Conservation (phyloP, 176 grass and related monocot species). For the Poa annua region DNA sequence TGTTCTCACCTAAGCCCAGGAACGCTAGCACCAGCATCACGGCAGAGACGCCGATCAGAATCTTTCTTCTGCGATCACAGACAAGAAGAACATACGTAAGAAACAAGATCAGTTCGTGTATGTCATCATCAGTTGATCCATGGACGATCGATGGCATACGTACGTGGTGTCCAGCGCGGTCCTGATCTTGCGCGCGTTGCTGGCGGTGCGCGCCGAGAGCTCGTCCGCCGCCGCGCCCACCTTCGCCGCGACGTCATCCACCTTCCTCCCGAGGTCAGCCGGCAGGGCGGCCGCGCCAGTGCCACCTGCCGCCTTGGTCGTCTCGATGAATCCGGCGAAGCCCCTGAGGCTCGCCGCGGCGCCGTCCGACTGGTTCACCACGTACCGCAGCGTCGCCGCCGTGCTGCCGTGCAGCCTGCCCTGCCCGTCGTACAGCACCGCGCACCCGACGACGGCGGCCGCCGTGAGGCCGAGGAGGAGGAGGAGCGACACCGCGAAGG, state of each 20-base stretch:
- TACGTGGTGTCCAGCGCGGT: constrained; percentile 58
- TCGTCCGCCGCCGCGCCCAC: constrained; percentile 46
- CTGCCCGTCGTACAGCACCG: constrained; percentile 72
- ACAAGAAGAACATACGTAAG: too few species aligned
- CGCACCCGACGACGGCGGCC: constrained; percentile 58
- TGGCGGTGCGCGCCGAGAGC: constrained; percentile 50
- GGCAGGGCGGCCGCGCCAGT: constrained; percentile 29
- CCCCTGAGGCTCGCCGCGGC: constrained; percentile 58
- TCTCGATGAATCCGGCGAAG: constrained; percentile 54
- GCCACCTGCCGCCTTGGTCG: constrained; percentile 55
- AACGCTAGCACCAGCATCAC: constrained; percentile 61
- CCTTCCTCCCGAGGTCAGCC: constrained; percentile 12
- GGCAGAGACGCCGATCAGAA: constrained; percentile 56
- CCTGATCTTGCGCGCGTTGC: constrained; percentile 70
- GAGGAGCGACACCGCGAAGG: constrained; percentile 44
- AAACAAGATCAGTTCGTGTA: not conserved
- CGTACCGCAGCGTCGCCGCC: constrained; percentile 59
- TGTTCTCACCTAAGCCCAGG: constrained; percentile 73
- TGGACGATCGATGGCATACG: too few species aligned
- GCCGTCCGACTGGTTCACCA: constrained; percentile 56
- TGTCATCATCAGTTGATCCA: too few species aligned
- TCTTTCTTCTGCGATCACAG: constrained; percentile 59
- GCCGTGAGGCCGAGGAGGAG: constrained; percentile 53
- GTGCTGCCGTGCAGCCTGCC: constrained; percentile 59
- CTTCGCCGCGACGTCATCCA: constrained; percentile 49